These are phyloP conservation scores for Wallacemonas collosoma DNA, from an alignment of 208 protist genomes.

Conservation along the genomic window DNA sequence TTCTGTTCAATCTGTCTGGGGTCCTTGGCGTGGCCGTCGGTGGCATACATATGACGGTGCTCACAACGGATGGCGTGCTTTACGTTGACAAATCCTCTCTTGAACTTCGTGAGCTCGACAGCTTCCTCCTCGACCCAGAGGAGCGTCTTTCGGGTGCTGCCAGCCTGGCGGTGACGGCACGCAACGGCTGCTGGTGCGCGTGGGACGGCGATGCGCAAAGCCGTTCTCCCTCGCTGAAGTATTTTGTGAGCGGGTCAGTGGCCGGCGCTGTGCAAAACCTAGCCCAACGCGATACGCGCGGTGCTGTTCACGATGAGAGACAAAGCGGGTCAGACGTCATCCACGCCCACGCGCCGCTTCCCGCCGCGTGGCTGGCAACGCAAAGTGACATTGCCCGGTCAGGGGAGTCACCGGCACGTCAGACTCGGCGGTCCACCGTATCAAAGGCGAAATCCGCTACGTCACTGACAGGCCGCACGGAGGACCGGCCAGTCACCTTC, in stretches of 20 bases:
- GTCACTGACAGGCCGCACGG: neutral
- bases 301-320: neutral
- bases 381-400: no score
- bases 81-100: constrained; percentile 34
- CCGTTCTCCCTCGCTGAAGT: neutral
- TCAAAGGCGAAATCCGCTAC: neutral
- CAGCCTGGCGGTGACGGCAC: neutral
- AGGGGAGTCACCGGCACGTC: no score
- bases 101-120: constrained; percentile 4
- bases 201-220: constrained; percentile 13
- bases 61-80: constrained; percentile 42
- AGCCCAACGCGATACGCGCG: no score
- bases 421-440: constrained; percentile 6
- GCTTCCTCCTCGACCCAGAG: constrained; percentile 13
- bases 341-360: constrained; percentile 62
- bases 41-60: constrained; percentile 28
- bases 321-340: constrained; percentile 36
- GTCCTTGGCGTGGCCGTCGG: constrained; percentile 40
- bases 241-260: neutral
- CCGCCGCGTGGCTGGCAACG: constrained; percentile 29
- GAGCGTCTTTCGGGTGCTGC: neutral
- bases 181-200: constrained; percentile 33
- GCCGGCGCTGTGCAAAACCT: no score
- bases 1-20: neutral
- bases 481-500: neutral